Percentiles rank a stretch among this genome's conserved stretches.
These are phyloP conservation scores for Quercus tomentella DNA, from an alignment of 331 rosid genomes.

Conservation along the genomic window DNA sequence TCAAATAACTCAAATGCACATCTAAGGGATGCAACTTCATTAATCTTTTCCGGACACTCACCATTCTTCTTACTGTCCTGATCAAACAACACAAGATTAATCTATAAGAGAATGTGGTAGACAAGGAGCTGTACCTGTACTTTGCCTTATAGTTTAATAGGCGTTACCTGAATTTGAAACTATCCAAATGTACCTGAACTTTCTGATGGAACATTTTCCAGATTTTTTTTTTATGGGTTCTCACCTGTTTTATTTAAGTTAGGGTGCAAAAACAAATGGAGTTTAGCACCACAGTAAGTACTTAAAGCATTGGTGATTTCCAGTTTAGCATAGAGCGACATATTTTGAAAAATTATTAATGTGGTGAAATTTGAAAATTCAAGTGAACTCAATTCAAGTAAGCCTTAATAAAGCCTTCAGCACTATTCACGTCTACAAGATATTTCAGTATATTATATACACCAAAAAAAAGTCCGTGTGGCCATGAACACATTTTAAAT, in stretches of 20 bases:
- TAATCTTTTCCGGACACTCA: conserved; percentile 14
- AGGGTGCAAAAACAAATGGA: neutral
- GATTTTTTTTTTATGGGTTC: conserved; percentile 25
- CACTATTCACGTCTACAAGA: neutral
- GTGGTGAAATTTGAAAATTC: neutral
- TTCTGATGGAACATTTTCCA: conserved; percentile 41
- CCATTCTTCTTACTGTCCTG: conserved; percentile 43
- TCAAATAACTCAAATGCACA: conserved; percentile 44
- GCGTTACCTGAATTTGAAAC: conserved; percentile 13
- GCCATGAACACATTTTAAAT: neutral
- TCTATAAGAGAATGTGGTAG: neutral
- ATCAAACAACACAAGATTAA: conserved; percentile 7
- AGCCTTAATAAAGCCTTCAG: neutral
- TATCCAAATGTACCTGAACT: conserved; percentile 40
- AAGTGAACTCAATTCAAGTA: neutral
- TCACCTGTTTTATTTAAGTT: conserved; percentile 36
- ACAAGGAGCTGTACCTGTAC: neutral
- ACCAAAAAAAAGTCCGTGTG: neutral
- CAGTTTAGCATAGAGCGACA: neutral
- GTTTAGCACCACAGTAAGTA: neutral
- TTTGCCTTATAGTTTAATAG: neutral
- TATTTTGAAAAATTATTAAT: neutral
- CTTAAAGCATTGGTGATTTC: neutral
- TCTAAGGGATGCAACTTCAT: conserved; percentile 29
- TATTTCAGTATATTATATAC: neutral